Conservation (phyloP, 2,329 filamentous ascomycete genomes). For the Diaporthe sp. region DNA sequence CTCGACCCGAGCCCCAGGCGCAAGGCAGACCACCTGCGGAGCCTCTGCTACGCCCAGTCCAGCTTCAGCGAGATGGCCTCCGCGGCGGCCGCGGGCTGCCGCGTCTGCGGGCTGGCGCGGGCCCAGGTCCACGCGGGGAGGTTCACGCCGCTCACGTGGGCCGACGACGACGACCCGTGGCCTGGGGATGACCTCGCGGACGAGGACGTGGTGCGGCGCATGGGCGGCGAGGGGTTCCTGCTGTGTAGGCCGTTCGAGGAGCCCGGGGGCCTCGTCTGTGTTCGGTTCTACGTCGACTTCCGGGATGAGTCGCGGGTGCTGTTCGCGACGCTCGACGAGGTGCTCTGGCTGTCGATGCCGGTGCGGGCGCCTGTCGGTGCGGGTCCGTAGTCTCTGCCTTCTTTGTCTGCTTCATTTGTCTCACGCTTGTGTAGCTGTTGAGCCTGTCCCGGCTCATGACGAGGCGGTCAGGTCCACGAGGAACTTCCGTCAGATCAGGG, state of each 20-base stretch:
- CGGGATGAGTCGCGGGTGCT: not conserved
- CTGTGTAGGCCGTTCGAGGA: not conserved
- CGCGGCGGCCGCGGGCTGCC: not conserved
- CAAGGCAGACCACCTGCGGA: not conserved
- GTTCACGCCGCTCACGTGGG: not conserved
- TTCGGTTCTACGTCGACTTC: not conserved
- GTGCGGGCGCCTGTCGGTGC: not conserved
- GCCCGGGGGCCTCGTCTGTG: not conserved
- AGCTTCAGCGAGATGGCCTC: not conserved
- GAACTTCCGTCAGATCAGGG: not conserved
- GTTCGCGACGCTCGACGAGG: not conserved
- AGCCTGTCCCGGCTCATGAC: not conserved
- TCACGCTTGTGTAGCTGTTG: not conserved
- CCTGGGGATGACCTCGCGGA: not conserved
- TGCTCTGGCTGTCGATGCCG: conserved; percentile 4
- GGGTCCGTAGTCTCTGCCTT: not conserved
- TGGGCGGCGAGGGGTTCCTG: not conserved
- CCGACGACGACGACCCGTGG: not conserved
- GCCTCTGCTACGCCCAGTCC: not conserved
- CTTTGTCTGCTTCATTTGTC: not conserved
- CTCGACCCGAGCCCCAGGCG: not conserved
- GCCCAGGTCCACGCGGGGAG: not conserved
- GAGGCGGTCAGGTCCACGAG: not conserved
- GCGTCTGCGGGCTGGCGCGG: not conserved
- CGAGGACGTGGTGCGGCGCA: not conserved